These are phyloP conservation scores for Suillus bovinus DNA, from an alignment of 768 basidiomycete species.

Conservation along the genomic window DNA sequence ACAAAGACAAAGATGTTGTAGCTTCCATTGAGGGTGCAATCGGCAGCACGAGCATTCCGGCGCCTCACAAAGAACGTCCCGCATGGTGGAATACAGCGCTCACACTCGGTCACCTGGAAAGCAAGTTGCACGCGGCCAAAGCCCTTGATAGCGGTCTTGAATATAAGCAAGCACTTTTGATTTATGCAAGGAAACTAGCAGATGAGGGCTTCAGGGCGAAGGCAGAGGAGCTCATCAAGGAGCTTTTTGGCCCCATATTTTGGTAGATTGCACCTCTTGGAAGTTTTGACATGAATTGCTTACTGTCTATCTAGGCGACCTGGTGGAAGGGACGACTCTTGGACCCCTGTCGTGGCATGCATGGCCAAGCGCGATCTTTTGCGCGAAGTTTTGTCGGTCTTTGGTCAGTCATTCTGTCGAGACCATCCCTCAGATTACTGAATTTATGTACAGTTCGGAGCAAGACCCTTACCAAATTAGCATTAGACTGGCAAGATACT, in stretches of 20 bases:
- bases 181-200: slow-evolving; percentile 83
- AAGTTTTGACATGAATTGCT: slow-evolving; percentile 4
- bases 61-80: slow-evolving; percentile 52
- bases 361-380: slow-evolving; percentile 80
- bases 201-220: slow-evolving; percentile 88
- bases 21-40: slow-evolving; percentile 51
- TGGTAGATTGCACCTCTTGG: slow-evolving; percentile 53
- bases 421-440: not conserved
- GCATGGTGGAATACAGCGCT: slow-evolving; percentile 83
- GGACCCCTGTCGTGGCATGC: slow-evolving; percentile 71
- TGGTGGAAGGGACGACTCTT: slow-evolving; percentile 56
- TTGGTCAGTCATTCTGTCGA: slow-evolving; percentile 54
- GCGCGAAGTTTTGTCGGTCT: slow-evolving; percentile 74
- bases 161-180: slow-evolving; percentile 71
- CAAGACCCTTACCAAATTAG: slow-evolving; percentile 73
- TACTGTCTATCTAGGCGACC: slow-evolving; percentile 55
- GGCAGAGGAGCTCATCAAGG: slow-evolving; percentile 89
- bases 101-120: slow-evolving; percentile 89
- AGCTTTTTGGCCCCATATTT: slow-evolving; percentile 88
- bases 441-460: slow-evolving; percentile 54
- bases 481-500: slow-evolving; percentile 80
- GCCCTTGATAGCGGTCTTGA: slow-evolving; percentile 82
- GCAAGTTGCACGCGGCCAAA: slow-evolving; percentile 70
- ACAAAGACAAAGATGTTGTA: slow-evolving; percentile 56
- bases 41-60: slow-evolving; percentile 34